These are phyloP conservation scores for Vigna angularis DNA, from an alignment of 306 rosid species.

Conservation along the genomic window DNA sequence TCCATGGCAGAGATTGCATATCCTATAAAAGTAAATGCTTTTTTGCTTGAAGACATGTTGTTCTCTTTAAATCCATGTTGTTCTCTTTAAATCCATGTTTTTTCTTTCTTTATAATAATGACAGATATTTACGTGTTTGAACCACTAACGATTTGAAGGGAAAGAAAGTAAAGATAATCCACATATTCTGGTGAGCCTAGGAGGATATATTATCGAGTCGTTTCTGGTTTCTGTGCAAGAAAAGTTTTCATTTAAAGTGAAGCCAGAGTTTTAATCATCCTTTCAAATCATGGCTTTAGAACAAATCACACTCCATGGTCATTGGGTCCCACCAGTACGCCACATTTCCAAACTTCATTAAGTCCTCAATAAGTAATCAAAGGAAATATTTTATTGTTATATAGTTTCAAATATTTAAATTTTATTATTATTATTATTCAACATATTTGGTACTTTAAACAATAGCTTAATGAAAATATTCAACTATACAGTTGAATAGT, in stretches of 20 bases:
- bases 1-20: not conserved
- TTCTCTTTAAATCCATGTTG: not conserved
- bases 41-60: not conserved
- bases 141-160: not conserved
- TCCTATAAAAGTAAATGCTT: not conserved
- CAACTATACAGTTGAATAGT: no score
- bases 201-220: not conserved
- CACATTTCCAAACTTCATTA: not conserved
- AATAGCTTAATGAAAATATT: no score
- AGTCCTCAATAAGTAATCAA: no score
- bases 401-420: no score
- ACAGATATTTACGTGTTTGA: conserved; percentile 3
- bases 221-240: not conserved
- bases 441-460: no score
- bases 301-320: not conserved
- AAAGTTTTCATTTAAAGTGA: not conserved
- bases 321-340: no score
- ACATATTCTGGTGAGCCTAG: not conserved
- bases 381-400: no score
- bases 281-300: not conserved
- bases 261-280: not conserved
- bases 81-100: not conserved
- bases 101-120: not conserved
- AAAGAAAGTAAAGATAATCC: not conserved
- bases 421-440: no score